Evolutionary conservation across 2,329 filamentous ascomycete genomes (phyloP), one percentile per base, ranked within the genome.

Genomic region (Lachnellula arida): DNA sequence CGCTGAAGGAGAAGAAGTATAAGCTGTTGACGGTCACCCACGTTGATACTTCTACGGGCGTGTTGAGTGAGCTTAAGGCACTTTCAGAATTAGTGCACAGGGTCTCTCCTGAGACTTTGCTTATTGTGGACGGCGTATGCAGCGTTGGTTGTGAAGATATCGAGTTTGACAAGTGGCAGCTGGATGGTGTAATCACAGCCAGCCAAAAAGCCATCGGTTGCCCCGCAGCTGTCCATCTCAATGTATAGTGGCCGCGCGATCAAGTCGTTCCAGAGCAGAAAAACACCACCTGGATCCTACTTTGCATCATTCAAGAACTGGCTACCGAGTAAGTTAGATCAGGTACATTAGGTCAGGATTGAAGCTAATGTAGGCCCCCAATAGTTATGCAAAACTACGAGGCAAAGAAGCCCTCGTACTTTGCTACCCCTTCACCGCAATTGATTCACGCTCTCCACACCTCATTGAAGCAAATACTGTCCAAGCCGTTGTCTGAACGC

Each of bases 301-400:
- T 99, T 97, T 74, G 92, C 89, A 54, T 96, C 89, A 12, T 90
- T 97, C 80, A 92, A 91, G 80, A 97, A 97, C 76, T 99, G 94
- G 94, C 78, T 92, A 55, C 93, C 93, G 47, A 94, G 87, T 90
- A 79, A 67, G 82, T 74, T 14, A 39, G 42, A 12, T 46, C 54
- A 54, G 22, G n/a, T 47, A 28, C 51, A 19, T 25, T 23, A 12
- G 46, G 5, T 34, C 11, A 32, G 9, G 34, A 14, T 22, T 14
- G 28, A 39, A 5, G 28, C n/a, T 14, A 19, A 22, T 34, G 17
- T 28, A 15, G n/a, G n/a, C n/a, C 19, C 47, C 47, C 22, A 15
- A 46, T 57, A 89, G 88, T 99, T 74, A 97, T 99, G 93, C 86
- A 94, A 77, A 97, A 97, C 77, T 99, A 99, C 75, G 94, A 99